Evolutionary conservation across 768 basidiomycete species (phyloP), one percentile per base, ranked within the genome.

Genomic region (Steccherinum ochraceum): DNA sequence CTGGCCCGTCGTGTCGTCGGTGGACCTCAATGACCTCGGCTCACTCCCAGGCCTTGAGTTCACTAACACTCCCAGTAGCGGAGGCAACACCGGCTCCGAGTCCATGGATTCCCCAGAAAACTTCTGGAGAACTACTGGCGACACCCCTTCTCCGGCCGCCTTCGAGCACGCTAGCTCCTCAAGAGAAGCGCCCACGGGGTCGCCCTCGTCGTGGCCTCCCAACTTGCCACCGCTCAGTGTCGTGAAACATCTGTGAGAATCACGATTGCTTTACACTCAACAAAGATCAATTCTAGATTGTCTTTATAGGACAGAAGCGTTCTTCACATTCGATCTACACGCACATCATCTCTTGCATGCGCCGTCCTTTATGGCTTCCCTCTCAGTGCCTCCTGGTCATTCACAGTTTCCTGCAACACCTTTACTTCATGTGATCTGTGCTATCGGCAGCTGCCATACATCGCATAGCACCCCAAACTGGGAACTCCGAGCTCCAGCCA

Each of bases 391-490:
- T 0, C 83, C 84, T 0, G 75, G 69, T 30, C 83, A 88, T 56
- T 76, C 80, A 4, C 78, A 83, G 51, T 93, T 90, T 58, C 90
- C 90, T 11, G 74, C 78, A 27, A 63, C 76, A 5, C 74, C 84
- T 5, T 67, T 91, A 27, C 74, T 93, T 1, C 90, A 93, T 63
- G 86, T 87, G 24, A 86, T 92, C 43, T 89, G 88, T 64, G 89
- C 88, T 1, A 73, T 83, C 30, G 83, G 84, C 23, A 82, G 86
- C 50, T 66, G 83, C 4, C 88, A 89, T 56, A 52, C 48, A 12
- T 48, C 51, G 5, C 24, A 40, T 19, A 16, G 16, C 30, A 35
- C 7, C 7, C 7, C 30, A 35, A 35, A 35, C 16, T 35, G 30
- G 30, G 30, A 35, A 16, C 16, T 7, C 7, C 30, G 30, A 35